Conservation (phyloP, 176 grass and related monocot genomes). For the Calamus simplicifolius region DNA sequence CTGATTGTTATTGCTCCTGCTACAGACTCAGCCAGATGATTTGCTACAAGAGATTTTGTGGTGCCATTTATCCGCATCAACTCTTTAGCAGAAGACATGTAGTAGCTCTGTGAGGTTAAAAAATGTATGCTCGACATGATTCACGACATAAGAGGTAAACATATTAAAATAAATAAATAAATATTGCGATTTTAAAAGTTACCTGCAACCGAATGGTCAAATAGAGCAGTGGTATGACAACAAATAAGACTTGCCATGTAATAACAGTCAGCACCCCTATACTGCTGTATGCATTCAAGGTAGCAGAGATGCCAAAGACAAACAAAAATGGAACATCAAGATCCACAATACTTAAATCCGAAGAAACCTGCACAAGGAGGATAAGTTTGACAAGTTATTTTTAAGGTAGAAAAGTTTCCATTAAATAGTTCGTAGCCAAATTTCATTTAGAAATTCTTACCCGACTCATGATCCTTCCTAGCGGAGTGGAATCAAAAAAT, state of each 20-base stretch:
- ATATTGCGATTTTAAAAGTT: not conserved
- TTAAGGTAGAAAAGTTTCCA: not conserved
- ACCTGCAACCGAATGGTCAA: slow-evolving; percentile 74
- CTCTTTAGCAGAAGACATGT: slow-evolving; percentile 79
- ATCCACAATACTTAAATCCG: slow-evolving; percentile 80
- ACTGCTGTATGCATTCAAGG: slow-evolving; percentile 64
- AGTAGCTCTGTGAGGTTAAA: slow-evolving; percentile 48
- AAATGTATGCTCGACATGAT: too few relatives aligned
- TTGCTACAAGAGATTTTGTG: slow-evolving; percentile 77
- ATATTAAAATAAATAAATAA: slow-evolving; percentile 9
- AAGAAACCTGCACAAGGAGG: slow-evolving; percentile 55
- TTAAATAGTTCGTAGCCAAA: slow-evolving; percentile 2
- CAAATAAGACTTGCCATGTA: slow-evolving; percentile 89
- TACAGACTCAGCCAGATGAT: slow-evolving; percentile 87
- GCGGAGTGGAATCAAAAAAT: slow-evolving; percentile 88
- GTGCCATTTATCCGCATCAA: slow-evolving; percentile 97
- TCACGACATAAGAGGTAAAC: not conserved
- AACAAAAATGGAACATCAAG: slow-evolving; percentile 79
- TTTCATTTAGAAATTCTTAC: slow-evolving; percentile 41
- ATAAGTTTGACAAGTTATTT: not conserved
- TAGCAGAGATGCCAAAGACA: slow-evolving; percentile 38
- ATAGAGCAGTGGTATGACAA: slow-evolving; percentile 53
- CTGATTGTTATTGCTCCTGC: slow-evolving; percentile 71
- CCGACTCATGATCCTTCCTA: slow-evolving; percentile 83
- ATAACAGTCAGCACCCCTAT: slow-evolving; percentile 75